Evolutionary conservation across 768 basidiomycete species (phyloP).

Genomic region (Boletus rex-veris): DNA sequence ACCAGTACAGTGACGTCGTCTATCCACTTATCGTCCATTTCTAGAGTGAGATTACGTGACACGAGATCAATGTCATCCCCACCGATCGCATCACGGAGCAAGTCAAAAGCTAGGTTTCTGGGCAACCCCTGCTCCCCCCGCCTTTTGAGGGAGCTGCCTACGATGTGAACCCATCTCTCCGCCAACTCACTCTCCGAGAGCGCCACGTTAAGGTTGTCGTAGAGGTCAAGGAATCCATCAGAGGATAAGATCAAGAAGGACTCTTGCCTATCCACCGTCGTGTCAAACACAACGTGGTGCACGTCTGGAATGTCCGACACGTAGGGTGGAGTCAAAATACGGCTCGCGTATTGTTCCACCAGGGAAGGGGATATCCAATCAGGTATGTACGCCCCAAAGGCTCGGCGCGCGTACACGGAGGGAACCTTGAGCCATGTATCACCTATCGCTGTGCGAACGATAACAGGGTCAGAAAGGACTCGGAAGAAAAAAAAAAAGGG

Average conservation of each 20-base stretch:
- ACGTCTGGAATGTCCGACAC: constrained; percentile 42
- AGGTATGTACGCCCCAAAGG: constrained; percentile 24
- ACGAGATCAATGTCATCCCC: constrained; percentile 38
- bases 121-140: constrained; percentile 12
- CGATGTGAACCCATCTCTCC: constrained; percentile 34
- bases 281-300: constrained; percentile 32
- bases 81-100: constrained; percentile 43
- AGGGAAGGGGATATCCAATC: constrained; percentile 23
- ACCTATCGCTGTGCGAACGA: constrained; percentile 28
- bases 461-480: constrained; percentile 14
- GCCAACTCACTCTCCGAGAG: constrained; percentile 29
- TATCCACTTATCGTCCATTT: constrained; percentile 50
- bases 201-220: constrained; percentile 24
- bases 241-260: constrained; percentile 41
- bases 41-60: constrained; percentile 45
- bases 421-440: constrained; percentile 37
- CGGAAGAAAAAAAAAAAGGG: neutral
- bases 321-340: constrained; percentile 46
- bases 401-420: constrained; percentile 29
- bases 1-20: constrained; percentile 48
- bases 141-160: constrained; percentile 27
- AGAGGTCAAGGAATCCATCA: constrained; percentile 45
- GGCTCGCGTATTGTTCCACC: constrained; percentile 27
- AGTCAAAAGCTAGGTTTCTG: constrained; percentile 37
- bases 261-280: constrained; percentile 17